These are phyloP conservation scores for Teunomyces panamensis DNA, from an alignment of 805 yeast species.

Conservation along the genomic window DNA sequence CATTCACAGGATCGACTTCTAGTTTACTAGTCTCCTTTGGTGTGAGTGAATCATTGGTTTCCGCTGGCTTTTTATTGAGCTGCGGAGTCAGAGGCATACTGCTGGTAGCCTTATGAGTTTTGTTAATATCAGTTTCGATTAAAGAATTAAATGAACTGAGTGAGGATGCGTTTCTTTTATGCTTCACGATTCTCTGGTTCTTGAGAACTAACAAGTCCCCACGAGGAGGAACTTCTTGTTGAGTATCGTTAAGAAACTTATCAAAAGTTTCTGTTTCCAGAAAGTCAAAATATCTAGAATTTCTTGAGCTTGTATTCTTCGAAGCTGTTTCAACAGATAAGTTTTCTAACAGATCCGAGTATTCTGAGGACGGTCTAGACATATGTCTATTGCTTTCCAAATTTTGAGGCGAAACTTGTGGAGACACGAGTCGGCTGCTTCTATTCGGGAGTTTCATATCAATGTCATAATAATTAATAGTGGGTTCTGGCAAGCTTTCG, in stretches of 20 bases:
- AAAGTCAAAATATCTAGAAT: slow-evolving; percentile 5
- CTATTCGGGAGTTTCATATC: not conserved
- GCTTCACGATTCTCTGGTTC: slow-evolving; percentile 13
- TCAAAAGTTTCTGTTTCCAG: slow-evolving; percentile 11
- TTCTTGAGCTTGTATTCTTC: slow-evolving; percentile 5
- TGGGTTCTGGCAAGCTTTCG: slow-evolving; percentile 12
- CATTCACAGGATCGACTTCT: not conserved
- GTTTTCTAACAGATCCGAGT: not conserved
- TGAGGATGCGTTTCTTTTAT: slow-evolving; percentile 16
- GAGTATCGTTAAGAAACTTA: slow-evolving; percentile 17
- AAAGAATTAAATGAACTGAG: slow-evolving; percentile 17
- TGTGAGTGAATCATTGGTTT: too few species aligned
- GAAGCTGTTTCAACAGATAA: not conserved
- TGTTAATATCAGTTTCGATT: not conserved
- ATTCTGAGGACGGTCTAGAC: not conserved
- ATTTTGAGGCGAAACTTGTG: not conserved
- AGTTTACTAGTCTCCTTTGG: too few species aligned
- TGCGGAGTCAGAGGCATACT: not conserved
- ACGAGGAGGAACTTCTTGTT: slow-evolving; percentile 22
- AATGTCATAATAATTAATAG: slow-evolving; percentile 7
- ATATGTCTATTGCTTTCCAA: not conserved
- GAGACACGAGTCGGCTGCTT: not conserved
- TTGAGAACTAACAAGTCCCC: slow-evolving; percentile 17
- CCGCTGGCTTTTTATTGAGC: not conserved
- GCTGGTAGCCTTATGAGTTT: not conserved